A percentile compares a stretch with the other conserved stretches of the same genome.
These are phyloP conservation scores for Omphalotus olearius DNA, from an alignment of 1,284 basidiomycete genomes.

Conservation along the genomic window DNA sequence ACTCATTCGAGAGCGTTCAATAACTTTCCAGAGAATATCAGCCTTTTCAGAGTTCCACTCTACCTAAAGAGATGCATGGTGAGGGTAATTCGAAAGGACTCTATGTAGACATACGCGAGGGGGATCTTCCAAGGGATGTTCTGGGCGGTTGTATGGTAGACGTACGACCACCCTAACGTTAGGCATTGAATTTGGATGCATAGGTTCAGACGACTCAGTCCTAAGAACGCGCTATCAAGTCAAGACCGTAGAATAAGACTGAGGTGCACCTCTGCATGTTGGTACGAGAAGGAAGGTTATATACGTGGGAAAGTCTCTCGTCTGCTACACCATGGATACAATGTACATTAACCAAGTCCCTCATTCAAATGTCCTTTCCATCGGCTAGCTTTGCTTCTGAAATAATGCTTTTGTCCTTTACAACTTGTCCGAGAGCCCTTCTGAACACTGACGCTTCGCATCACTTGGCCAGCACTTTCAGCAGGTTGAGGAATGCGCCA, in stretches of 20 bases:
- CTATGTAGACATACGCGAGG: conserved; percentile 45
- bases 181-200: conserved; percentile 5
- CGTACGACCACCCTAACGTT: conserved; percentile 68
- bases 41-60: conserved; percentile 81
- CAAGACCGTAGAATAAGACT: not conserved
- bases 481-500: no score
- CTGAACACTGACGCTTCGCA: no score
- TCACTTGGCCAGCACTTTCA: no score
- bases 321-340: no score
- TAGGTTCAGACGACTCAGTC: not conserved
- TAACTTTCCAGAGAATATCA: conserved; percentile 77
- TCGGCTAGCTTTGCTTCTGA: no score
- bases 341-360: no score
- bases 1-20: conserved; percentile 65
- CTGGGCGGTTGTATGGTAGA: conserved; percentile 71
- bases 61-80: conserved; percentile 42
- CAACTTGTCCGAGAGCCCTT: no score
- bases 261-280: conserved; percentile 5
- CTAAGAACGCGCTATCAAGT: not conserved
- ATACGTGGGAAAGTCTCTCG: no score
- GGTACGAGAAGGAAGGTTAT: no score
- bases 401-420: no score
- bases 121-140: conserved; percentile 58
- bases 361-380: no score
- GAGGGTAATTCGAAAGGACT: conserved; percentile 8